Conservation (phyloP, 306 rosid species). For the Mucuna pruriens region DNA sequence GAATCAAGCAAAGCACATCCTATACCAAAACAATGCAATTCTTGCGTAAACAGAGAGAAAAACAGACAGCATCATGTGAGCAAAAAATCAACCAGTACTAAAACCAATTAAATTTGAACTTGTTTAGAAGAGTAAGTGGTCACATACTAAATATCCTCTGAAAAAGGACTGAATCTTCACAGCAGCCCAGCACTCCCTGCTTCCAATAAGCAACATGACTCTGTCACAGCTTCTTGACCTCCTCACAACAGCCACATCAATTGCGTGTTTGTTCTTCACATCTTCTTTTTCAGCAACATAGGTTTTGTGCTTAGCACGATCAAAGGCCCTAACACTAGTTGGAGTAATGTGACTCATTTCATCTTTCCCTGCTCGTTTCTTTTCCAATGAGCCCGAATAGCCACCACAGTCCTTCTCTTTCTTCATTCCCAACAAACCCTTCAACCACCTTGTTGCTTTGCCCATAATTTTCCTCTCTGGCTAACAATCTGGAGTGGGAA, state of each 20-base stretch:
- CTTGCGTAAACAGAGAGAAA: neutral
- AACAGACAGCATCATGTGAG: neutral
- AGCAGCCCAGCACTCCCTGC: constrained; percentile 65
- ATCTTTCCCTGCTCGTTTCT: constrained; percentile 57
- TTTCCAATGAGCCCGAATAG: constrained; percentile 49
- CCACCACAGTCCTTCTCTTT: constrained; percentile 57
- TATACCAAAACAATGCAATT: constrained; percentile 25
- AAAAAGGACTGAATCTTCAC: constrained; percentile 75
- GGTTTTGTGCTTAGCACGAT: constrained; percentile 58
- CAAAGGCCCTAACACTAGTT: constrained; percentile 9
- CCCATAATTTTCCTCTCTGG: constrained; percentile 47
- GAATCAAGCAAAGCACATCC: constrained; percentile 46
- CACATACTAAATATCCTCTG: constrained; percentile 82
- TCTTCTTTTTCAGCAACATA: constrained; percentile 55
- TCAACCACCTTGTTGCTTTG: constrained; percentile 80
- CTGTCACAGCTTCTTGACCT: constrained; percentile 66
- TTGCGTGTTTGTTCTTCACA: constrained; percentile 68
- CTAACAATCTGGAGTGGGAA: constrained; percentile 36
- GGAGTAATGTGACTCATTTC: constrained; percentile 33
- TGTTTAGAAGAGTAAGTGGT: neutral
- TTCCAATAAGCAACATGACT: constrained; percentile 47
- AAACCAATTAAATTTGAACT: neutral
- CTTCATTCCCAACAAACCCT: constrained; percentile 86
- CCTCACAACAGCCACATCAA: constrained; percentile 69
- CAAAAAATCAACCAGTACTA: neutral